phyloP scores from a whole-genome alignment of 257 asterid genomes.

The Solanum tarapatanum region DNA sequence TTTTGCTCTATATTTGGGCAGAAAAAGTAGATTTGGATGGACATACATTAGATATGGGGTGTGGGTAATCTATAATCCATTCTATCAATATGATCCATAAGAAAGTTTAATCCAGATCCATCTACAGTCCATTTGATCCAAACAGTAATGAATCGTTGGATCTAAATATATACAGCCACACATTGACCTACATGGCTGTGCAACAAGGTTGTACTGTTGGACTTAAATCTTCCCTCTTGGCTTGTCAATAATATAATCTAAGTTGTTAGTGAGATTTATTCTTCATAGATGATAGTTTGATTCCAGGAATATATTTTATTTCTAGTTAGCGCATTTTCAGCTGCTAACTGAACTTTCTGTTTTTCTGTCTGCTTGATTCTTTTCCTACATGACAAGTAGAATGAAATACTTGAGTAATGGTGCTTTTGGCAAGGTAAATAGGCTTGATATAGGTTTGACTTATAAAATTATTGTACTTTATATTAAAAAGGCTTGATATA shows the following conservation, averaged over 20 bases:
- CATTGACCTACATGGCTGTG: background rate
- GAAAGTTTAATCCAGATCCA: background rate
- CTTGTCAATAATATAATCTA: background rate
- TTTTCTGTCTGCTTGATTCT: background rate
- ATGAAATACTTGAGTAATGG: background rate
- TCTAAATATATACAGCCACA: background rate
- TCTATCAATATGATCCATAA: background rate
- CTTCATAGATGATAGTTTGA: background rate
- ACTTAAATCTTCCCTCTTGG: background rate
- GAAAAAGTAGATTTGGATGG: background rate
- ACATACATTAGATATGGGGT: background rate
- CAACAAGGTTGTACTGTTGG: background rate
- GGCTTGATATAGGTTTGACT: background rate
- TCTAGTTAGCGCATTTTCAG: background rate
- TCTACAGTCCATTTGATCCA: background rate
- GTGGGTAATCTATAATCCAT: background rate
- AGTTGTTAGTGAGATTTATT: background rate
- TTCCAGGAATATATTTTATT: background rate
- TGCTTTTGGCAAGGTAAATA: background rate
- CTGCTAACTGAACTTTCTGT: background rate
- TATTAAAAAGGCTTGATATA: background rate
- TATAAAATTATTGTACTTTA: background rate
- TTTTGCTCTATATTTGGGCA: background rate
- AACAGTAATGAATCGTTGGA: background rate
- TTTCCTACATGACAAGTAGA: background rate